A percentile compares a stretch with the other conserved stretches of the same genome.
phyloP scores from a whole-genome alignment of 148 eudicot species.

The Rhododendron williamsianum region DNA sequence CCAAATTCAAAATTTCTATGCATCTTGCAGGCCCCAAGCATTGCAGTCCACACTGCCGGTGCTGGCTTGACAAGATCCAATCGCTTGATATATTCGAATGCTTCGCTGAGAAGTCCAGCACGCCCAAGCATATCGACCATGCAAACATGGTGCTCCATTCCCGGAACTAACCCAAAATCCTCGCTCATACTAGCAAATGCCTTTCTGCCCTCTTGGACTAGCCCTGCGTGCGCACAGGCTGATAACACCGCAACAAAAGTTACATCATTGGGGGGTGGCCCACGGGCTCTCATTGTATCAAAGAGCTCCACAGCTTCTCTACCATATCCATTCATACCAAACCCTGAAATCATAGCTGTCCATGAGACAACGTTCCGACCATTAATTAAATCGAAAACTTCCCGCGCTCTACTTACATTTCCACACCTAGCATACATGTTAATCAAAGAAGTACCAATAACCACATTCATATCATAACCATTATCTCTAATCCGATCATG shows the following conservation, averaged over 20 bases:
- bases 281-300: conserved; percentile 32
- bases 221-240: conserved; percentile 59
- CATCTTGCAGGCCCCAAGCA: conserved; percentile 65
- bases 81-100: conserved; percentile 26
- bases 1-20: conserved; percentile 48
- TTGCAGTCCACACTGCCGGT: conserved; percentile 51
- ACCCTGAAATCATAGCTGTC: conserved; percentile 56
- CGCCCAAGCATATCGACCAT: conserved; percentile 68
- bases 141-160: conserved; percentile 53
- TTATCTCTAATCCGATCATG: conserved; percentile 29
- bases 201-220: conserved; percentile 44
- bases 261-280: conserved; percentile 38
- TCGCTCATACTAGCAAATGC: conserved; percentile 31
- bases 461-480: conserved; percentile 22
- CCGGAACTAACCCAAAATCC: conserved; percentile 33
- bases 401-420: conserved; percentile 40
- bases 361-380: conserved; percentile 41
- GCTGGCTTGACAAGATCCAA: conserved; percentile 29
- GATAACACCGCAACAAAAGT: conserved; percentile 51
- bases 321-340: conserved; percentile 49
- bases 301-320: conserved; percentile 50
- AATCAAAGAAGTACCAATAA: conserved; percentile 44
- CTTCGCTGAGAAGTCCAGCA: conserved; percentile 51
- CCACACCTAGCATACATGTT: conserved; percentile 60
- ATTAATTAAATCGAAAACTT: conserved; percentile 39